phyloP scores from a whole-genome alignment of 2,329 filamentous ascomycete genomes.

The Neurospora sp. region DNA sequence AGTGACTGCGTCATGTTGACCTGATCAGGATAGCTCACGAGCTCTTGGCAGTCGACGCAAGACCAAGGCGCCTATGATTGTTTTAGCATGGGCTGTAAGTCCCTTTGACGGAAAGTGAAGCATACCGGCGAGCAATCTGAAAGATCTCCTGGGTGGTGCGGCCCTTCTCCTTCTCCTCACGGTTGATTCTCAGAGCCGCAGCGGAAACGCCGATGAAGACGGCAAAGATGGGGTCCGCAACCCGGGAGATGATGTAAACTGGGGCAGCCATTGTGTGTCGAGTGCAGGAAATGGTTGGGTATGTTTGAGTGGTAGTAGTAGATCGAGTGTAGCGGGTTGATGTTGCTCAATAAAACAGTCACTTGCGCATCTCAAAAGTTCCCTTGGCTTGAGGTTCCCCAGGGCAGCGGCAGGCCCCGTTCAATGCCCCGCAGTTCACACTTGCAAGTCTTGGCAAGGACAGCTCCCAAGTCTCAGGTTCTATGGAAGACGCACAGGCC shows the following conservation, averaged over 20 bases:
- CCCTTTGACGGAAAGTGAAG: conserved; percentile 1
- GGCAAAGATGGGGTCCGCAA: conserved; percentile 49
- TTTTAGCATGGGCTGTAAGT: neutral
- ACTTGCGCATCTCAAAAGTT: neutral
- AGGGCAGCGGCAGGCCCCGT: neutral
- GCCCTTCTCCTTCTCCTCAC: conserved; percentile 50
- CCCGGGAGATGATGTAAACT: conserved; percentile 50
- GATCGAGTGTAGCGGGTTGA: neutral
- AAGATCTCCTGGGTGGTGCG: conserved; percentile 40
- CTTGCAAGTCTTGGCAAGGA: conserved; percentile 4
- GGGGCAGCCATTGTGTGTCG: conserved; percentile 36
- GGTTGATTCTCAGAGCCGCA: conserved; percentile 46
- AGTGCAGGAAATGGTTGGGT: neutral
- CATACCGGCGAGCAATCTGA: conserved; percentile 35
- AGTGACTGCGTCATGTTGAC: neutral
- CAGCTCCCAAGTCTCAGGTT: neutral
- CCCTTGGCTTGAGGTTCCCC: neutral
- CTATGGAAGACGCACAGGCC: conserved; percentile 10
- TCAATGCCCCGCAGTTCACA: conserved; percentile 1
- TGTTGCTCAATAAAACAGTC: neutral
- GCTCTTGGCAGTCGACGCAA: conserved; percentile 4
- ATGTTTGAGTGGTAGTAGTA: neutral
- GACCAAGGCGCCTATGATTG: conserved; percentile 11
- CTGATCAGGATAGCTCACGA: conserved; percentile 3
- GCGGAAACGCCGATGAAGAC: conserved; percentile 45